phyloP scores from a whole-genome alignment of 148 eudicot genomes.

The Rhododendron ovatum region DNA sequence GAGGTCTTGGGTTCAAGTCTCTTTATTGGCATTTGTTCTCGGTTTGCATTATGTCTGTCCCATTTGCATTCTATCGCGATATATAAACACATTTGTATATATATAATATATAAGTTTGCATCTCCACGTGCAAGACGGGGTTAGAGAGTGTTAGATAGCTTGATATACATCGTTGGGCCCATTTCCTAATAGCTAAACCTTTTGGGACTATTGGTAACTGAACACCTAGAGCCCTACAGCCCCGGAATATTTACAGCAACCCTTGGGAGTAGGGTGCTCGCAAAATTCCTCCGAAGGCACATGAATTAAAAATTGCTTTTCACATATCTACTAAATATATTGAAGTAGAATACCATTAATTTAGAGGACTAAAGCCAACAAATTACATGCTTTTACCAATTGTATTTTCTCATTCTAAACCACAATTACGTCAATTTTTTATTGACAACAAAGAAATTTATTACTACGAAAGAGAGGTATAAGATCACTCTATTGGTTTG shows the following conservation, averaged over 20 bases:
- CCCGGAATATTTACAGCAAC: not conserved
- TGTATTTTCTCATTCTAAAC: not conserved
- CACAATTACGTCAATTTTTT: not conserved
- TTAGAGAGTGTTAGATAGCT: too few species aligned
- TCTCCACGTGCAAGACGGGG: too few species aligned
- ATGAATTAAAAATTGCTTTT: not conserved
- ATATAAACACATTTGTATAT: too few species aligned
- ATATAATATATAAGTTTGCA: too few species aligned
- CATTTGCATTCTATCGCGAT: too few species aligned
- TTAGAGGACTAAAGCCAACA: not conserved
- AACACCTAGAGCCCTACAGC: not conserved
- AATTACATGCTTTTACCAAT: not conserved
- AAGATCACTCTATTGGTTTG: not conserved
- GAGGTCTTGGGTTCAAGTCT: too few species aligned
- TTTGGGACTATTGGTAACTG: too few species aligned
- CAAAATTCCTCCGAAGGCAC: not conserved
- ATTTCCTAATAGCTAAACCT: too few species aligned
- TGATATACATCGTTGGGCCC: too few species aligned
- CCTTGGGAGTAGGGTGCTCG: not conserved
- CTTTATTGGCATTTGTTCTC: too few species aligned
- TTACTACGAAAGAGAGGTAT: not conserved
- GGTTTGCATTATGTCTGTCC: too few species aligned
- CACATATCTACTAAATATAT: not conserved
- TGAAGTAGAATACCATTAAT: not conserved
- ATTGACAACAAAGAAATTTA: not conserved